These are phyloP conservation scores for Ganoderma meredithae DNA, from an alignment of 1,284 basidiomycete species.

Conservation along the genomic window DNA sequence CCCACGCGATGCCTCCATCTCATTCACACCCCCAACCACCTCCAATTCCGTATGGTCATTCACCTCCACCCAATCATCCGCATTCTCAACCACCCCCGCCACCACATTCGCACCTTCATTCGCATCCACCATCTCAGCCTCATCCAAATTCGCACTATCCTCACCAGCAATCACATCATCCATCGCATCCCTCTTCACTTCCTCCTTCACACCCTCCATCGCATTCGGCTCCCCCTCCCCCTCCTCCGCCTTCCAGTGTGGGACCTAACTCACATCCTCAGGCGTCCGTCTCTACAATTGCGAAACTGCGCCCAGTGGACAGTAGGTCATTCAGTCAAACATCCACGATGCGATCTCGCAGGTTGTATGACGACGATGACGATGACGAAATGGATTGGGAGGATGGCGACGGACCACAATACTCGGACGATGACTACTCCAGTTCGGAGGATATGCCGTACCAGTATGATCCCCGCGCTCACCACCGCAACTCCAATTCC, in stretches of 20 bases:
- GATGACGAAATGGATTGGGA: constrained; percentile 42
- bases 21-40: constrained; percentile 22
- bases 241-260: constrained; percentile 11
- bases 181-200: constrained; percentile 2
- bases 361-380: constrained; percentile 40
- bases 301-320: constrained; percentile 42
- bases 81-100: constrained; percentile 19
- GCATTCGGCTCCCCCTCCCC: background rate
- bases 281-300: constrained; percentile 33
- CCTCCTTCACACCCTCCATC: constrained; percentile 1
- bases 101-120: constrained; percentile 19
- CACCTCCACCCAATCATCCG: constrained; percentile 6
- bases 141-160: constrained; percentile 13
- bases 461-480: constrained; percentile 51
- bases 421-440: constrained; percentile 52
- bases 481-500: constrained; percentile 41
- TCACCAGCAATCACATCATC: constrained; percentile 16
- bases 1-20: constrained; percentile 16
- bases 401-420: constrained; percentile 29
- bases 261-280: constrained; percentile 20
- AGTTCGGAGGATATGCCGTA: constrained; percentile 67
- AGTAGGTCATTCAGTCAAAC: constrained; percentile 40
- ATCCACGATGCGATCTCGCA: constrained; percentile 35
- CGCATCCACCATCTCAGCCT: constrained; percentile 11
- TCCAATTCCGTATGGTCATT: constrained; percentile 20